phyloP scores from a whole-genome alignment of 2,329 filamentous ascomycete genomes.

The Thermothelomyces thermophilus region DNA sequence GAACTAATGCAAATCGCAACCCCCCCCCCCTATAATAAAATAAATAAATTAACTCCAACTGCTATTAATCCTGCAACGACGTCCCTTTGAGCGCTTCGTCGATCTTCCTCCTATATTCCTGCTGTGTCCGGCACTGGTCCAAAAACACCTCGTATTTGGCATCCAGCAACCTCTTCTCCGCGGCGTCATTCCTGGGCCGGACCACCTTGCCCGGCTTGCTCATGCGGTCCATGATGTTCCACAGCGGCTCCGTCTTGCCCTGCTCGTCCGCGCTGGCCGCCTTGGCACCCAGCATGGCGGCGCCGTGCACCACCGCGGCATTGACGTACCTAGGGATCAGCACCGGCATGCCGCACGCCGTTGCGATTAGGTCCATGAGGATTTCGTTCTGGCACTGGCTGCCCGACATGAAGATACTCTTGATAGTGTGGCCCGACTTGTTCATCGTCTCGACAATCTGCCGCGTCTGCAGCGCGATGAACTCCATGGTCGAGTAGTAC shows the following conservation, averaged over 20 bases:
- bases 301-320: slow-evolving; percentile 94
- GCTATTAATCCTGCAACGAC: slow-evolving; percentile 6
- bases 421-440: slow-evolving; percentile 75
- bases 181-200: slow-evolving; percentile 61
- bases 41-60: too few relatives aligned
- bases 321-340: slow-evolving; percentile 90
- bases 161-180: slow-evolving; percentile 72
- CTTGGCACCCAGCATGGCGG: slow-evolving; percentile 95
- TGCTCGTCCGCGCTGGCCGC: slow-evolving; percentile 77
- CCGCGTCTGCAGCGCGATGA: slow-evolving; percentile 92
- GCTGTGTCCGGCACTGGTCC: slow-evolving; percentile 82
- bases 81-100: slow-evolving; percentile 50
- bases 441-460: slow-evolving; percentile 97
- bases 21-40: too few relatives aligned
- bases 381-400: slow-evolving; percentile 95
- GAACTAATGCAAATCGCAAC: neutral
- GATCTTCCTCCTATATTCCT: slow-evolving; percentile 70
- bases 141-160: slow-evolving; percentile 96
- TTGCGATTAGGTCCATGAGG: slow-evolving; percentile 85
- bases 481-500: slow-evolving; percentile 96
- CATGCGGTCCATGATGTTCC: slow-evolving; percentile 97
- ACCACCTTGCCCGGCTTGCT: slow-evolving; percentile 87
- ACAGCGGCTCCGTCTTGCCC: slow-evolving; percentile 78
- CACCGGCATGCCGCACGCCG: slow-evolving; percentile 85
- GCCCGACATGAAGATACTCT: slow-evolving; percentile 96